Conservation (phyloP, 129 eudicot genomes). For the Flaveria brownii region DNA sequence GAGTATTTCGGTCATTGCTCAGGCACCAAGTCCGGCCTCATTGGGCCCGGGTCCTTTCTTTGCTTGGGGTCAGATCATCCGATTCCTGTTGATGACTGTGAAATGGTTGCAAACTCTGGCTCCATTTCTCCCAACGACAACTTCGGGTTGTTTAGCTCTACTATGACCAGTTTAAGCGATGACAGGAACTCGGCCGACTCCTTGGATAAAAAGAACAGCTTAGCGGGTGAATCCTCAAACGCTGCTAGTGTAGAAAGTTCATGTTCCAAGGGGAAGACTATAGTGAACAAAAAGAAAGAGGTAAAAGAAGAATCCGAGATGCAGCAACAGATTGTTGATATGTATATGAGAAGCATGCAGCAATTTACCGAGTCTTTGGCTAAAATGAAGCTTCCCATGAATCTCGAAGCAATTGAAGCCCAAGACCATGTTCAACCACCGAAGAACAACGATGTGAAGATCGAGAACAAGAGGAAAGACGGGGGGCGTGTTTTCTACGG, state of each 20-base stretch:
- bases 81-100: conserved; percentile 52
- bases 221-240: conserved; percentile 21
- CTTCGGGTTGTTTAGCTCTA: conserved; percentile 68
- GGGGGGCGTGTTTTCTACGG: conserved; percentile 79
- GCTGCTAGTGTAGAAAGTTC: conserved; percentile 37
- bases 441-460: conserved; percentile 35
- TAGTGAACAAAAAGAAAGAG: conserved; percentile 26
- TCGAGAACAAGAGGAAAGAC: conserved; percentile 56
- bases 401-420: conserved; percentile 45
- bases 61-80: conserved; percentile 34
- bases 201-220: conserved; percentile 41
- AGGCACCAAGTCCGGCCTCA: conserved; percentile 21
- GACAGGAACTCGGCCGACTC: conserved; percentile 69
- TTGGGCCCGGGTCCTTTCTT: conserved; percentile 63
- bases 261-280: conserved; percentile 24
- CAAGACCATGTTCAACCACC: conserved; percentile 35
- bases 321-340: conserved; percentile 86
- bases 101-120: conserved; percentile 51
- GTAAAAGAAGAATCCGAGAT: conserved; percentile 60
- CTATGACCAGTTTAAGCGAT: conserved; percentile 72
- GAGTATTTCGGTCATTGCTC: conserved; percentile 47
- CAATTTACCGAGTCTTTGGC: conserved; percentile 79
- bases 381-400: conserved; percentile 89
- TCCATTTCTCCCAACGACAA: conserved; percentile 56
- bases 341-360: conserved; percentile 95